Conservation (phyloP, 257 asterid species). For the Cruciata laevipes region DNA sequence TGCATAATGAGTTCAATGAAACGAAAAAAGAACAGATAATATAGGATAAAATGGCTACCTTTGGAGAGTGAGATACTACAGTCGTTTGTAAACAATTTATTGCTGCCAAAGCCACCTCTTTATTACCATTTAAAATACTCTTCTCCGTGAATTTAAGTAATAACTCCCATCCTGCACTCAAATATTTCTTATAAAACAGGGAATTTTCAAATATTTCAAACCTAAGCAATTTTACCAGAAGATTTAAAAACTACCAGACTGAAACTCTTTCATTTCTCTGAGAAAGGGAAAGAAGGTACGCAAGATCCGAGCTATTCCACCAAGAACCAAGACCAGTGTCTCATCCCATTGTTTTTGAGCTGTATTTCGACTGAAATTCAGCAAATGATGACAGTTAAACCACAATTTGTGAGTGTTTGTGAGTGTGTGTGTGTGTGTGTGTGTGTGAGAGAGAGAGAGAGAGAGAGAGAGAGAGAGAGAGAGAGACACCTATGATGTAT, state of each 20-base stretch:
- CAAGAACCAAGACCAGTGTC: conserved; percentile 90
- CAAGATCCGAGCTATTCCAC: conserved; percentile 87
- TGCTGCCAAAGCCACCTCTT: conserved; percentile 92
- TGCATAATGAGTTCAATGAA: neutral
- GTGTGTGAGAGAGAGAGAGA: neutral
- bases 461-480: neutral
- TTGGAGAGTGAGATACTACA: conserved; percentile 81
- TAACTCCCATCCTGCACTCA: conserved; percentile 80
- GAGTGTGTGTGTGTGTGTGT: neutral
- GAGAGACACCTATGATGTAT: conserved; percentile 83
- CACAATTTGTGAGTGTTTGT: neutral
- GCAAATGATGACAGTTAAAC: conserved; percentile 12
- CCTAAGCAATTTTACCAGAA: neutral
- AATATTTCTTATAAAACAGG: conserved; percentile 15
- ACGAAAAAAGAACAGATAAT: conserved; percentile 8
- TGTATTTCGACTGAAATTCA: conserved; percentile 78
- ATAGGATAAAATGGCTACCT: conserved; percentile 35
- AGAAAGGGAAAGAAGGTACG: conserved; percentile 82
- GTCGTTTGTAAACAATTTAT: conserved; percentile 91
- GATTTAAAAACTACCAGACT: conserved; percentile 43
- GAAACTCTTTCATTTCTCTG: conserved; percentile 57
- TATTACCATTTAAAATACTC: conserved; percentile 83
- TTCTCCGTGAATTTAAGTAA: conserved; percentile 66
- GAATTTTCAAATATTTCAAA: neutral
- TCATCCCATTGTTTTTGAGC: conserved; percentile 99